A percentile compares a stretch with the other conserved stretches of the same genome.
Conservation (phyloP, 148 eudicot species). For the Persicaria maculosa region DNA sequence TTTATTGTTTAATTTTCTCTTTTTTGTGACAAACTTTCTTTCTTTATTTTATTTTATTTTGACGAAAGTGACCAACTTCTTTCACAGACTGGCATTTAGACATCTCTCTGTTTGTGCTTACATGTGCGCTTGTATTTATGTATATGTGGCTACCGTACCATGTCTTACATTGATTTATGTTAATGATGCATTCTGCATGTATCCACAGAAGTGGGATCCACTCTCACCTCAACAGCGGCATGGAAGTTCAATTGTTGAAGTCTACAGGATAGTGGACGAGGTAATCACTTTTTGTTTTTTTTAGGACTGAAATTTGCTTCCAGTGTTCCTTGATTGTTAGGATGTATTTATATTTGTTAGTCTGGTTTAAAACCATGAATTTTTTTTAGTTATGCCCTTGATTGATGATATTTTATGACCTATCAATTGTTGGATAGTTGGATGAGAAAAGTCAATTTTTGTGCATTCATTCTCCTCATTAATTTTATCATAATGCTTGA, state of each 20-base stretch:
- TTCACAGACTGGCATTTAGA: no score
- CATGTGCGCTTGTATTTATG: neutral
- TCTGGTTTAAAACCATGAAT: neutral
- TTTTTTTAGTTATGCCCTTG: no score
- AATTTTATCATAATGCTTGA: no score
- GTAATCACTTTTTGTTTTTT: conserved; percentile 27
- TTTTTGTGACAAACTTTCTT: no score
- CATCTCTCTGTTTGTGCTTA: no score
- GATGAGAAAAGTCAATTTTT: no score
- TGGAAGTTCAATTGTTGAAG: conserved; percentile 98
- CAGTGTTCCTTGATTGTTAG: neutral
- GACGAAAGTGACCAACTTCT: no score
- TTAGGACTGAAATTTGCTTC: neutral
- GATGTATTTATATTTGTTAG: neutral
- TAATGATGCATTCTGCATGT: neutral
- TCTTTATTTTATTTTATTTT: no score
- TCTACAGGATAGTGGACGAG: conserved; percentile 97
- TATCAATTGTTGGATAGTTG: no score
- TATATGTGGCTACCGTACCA: neutral
- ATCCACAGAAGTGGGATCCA: conserved; percentile 70
- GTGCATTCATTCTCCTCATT: no score
- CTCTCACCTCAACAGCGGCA: conserved; percentile 92
- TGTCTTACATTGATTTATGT: neutral
- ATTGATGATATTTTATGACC: no score
- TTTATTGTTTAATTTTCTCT: no score